These are phyloP conservation scores for Nothopassalora personata DNA, from an alignment of 2,329 filamentous ascomycete genomes.

Conservation along the genomic window DNA sequence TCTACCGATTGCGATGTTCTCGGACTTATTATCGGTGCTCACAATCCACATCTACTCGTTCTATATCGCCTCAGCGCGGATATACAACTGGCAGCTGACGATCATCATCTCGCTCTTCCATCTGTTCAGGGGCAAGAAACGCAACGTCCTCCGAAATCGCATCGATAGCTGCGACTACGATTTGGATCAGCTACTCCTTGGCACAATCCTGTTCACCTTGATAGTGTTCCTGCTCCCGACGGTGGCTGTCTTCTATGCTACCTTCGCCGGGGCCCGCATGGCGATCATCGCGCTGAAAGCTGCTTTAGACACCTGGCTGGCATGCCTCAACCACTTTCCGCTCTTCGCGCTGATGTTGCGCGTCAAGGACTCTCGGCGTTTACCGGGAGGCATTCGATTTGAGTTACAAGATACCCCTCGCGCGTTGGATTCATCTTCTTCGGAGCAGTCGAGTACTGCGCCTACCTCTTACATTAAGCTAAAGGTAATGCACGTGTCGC, in stretches of 20 bases:
- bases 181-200: slow-evolving; percentile 89
- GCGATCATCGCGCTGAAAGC: slow-evolving; percentile 91
- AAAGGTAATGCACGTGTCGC: slow-evolving; percentile 54
- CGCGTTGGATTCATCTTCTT: slow-evolving; percentile 22
- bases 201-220: slow-evolving; percentile 92
- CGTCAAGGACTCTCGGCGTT: slow-evolving; percentile 81
- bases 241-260: slow-evolving; percentile 92
- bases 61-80: slow-evolving; percentile 91
- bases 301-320: slow-evolving; percentile 80
- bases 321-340: slow-evolving; percentile 94
- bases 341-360: slow-evolving; percentile 95
- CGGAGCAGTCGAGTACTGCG: slow-evolving; percentile 30
- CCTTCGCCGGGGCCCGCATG: slow-evolving; percentile 92
- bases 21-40: slow-evolving; percentile 82
- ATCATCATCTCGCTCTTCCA: slow-evolving; percentile 98
- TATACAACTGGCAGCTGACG: slow-evolving; percentile 97
- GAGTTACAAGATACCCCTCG: slow-evolving; percentile 70
- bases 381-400: slow-evolving; percentile 88
- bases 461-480: slow-evolving; percentile 79
- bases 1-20: slow-evolving; percentile 94
- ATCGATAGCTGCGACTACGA: slow-evolving; percentile 99
- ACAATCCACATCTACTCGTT: slow-evolving; percentile 98
- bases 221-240: slow-evolving; percentile 93
- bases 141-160: slow-evolving; percentile 91
- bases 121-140: slow-evolving; percentile 94